Percentiles rank a stretch among this genome's conserved stretches.
Evolutionary conservation across 257 asterid genomes (phyloP).

Genomic region (Ilex asprella): DNA sequence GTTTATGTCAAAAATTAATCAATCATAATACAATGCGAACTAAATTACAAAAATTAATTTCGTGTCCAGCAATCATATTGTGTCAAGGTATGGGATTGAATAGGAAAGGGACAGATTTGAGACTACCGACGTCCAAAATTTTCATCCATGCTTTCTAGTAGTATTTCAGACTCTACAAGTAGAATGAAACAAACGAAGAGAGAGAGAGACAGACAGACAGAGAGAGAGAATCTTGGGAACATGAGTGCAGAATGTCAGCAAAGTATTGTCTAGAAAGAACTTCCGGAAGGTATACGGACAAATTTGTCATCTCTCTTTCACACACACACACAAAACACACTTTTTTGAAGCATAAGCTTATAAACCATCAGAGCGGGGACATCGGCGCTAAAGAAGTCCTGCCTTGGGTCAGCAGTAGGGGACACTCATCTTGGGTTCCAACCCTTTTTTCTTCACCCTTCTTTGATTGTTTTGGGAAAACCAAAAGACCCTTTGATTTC

Average conservation of each 20-base stretch:
- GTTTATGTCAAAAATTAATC: too few relatives aligned
- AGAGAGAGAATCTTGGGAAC: slow-evolving; percentile 29
- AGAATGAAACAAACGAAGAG: slow-evolving; percentile 1
- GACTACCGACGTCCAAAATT: too few relatives aligned
- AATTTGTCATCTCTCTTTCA: background rate
- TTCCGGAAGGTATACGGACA: slow-evolving; percentile 19
- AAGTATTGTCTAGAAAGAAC: slow-evolving; percentile 40
- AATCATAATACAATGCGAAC: too few relatives aligned
- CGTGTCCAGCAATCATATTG: too few relatives aligned
- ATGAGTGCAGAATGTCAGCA: slow-evolving; percentile 61
- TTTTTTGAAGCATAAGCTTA: slow-evolving; percentile 1
- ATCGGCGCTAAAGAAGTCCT: slow-evolving; percentile 58
- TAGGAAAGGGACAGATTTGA: too few relatives aligned
- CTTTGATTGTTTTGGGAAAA: slow-evolving; percentile 24
- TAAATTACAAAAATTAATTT: too few relatives aligned
- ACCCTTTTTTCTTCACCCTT: slow-evolving; percentile 15
- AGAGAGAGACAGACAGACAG: background rate
- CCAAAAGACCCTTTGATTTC: slow-evolving; percentile 17
- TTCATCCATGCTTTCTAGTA: too few relatives aligned
- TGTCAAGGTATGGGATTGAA: too few relatives aligned
- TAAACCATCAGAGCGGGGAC: slow-evolving; percentile 39
- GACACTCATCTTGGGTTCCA: slow-evolving; percentile 51
- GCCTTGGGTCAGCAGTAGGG: slow-evolving; percentile 37
- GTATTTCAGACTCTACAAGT: background rate
- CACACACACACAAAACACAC: slow-evolving; percentile 16